Evolutionary conservation across 805 yeast species (phyloP), one percentile per base, ranked within the genome.

Genomic region (Ogataea thermomethanolica): DNA sequence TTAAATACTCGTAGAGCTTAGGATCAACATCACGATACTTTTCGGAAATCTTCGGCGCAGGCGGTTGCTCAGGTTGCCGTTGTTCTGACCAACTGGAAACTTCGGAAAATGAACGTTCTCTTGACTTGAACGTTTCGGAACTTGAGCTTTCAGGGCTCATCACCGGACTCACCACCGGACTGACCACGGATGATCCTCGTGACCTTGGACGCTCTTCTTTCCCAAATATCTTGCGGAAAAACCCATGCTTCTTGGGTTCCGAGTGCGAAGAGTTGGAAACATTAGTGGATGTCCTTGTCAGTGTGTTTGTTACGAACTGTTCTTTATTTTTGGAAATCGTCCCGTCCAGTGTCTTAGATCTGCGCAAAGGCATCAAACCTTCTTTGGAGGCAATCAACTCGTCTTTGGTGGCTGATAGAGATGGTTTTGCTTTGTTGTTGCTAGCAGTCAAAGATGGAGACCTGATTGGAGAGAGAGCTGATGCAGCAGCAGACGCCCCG

Each of bases 1-100:
- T 58, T 26, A 76, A 50, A 50, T 76, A 77, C 37, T 69, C 70
- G 27, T 70, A 66, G 21, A 77, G 51, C 45, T 71, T 66, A 2
- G 73, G 71, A 47, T 76, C 80, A 12, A 67, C 39, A 23, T 61
- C 53, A 37, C 56, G 54, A 36, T 48, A 52, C 32, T 54, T 45
- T 3, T 53, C 53, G 2, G 58, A 33, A 5, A 33, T 33, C 44
- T 30, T 30, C 14, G n/a, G n/a, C 8, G 12, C 52, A 28, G 48
- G 43, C 15, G 40, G 8, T 8, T 26, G 21, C 8, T 20, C 33
- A 8, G 21, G 25, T 21, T 15, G 25, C 25, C 15, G 29, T 20
- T 12, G 26, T 13, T 11, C 14, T 14, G 31, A 28, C 15, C 4
- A 3, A 5, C 20, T 17, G 8, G 35, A 14, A 9, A 26, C 9